Base-by-base conservation (phyloP, 306 rosid species). In the Urtica urens region DNA sequence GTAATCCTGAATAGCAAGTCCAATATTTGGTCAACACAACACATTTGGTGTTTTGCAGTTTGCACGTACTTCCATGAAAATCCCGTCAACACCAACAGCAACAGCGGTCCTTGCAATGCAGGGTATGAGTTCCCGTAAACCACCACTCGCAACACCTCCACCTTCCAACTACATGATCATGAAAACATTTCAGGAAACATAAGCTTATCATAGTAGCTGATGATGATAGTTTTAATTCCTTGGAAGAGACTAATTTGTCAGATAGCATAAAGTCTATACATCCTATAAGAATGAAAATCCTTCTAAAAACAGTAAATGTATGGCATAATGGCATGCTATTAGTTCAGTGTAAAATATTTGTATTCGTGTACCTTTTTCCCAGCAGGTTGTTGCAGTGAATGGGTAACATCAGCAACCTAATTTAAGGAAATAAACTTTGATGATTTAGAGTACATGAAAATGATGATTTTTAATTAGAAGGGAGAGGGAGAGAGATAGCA, bases 141-240 rank as follows among this genome's bases (percentile, higher is more conserved):
- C 99, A 40, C 99, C 99, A 65, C 99, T 90, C 41, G 99, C 95
- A 64, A 90, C 95, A 26, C 99, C 95, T 48, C 99, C 99, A 29
- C 81, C 92, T 21, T 82, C 99, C 94, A 90, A 75, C 99, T 79
- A 58, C 15, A 66, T 57, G 49, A 53, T 42, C 59, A 55, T 66
- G 14, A 38, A 71, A 15, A 63, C 27, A 46, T 23, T 57, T 75
- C 42, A 59, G 46, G 45, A 52, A 49, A 49, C 22, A 54, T 33
- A 48, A 35, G n/a, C n/a, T n/a, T 35, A 13, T 16, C 11, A 35
- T 9, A 9, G n/a, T n/a, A n/a, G n/a, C n/a, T n/a, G n/a, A n/a
- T n/a, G n/a, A n/a, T n/a, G n/a, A n/a, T n/a, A n/a, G n/a, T n/a
- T n/a, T n/a, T n/a, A n/a, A n/a, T n/a, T n/a, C n/a, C n/a, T n/a